Base-by-base conservation (phyloP, 2,329 filamentous ascomycete genomes). In the Fusarium kyushuense region DNA sequence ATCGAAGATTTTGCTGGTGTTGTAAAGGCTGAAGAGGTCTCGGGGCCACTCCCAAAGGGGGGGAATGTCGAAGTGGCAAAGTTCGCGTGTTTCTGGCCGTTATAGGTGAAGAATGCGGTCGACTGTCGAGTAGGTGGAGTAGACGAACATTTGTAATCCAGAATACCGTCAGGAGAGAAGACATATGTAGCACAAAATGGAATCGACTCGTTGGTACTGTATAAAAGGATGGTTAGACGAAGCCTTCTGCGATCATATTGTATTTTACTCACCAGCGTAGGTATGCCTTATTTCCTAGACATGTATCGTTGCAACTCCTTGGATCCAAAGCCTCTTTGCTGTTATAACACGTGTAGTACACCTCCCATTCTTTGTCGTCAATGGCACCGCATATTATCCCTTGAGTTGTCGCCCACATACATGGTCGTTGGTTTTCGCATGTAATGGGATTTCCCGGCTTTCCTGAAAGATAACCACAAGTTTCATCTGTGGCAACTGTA, bases 141-240 rank as follows among this genome's bases (percentile, higher is more conserved):
- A 8, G 38, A 21, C 17, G 16, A 47, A 52, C 58, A 62, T 52
- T 46, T 52, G 29, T 27, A 62, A 23, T 62, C 58, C 17, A 8
- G 6, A 2, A 62, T 46, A 12, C 21, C 33, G 9, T 42, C 32
- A 17, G 32, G 32, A 25, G 53, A 40, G 6, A 25, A 62, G 19
- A 38, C 23, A 47, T 62, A 62, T 4, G 58, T 62, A 11, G 27
- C 41, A 7, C 58, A 62, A n/a, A 57, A 53, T 19, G 58, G 38
- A 38, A 41, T 46, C 7, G 45, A 51, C 3, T 21, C 27, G 9
- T 48, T 33, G 16, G 58, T 54, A 17, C 51, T 54, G 14, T 14
- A 35, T 16, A n/a, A 2, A 2, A 14, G 17, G 14, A 17, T 8
- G 2, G 14, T 33, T 16, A 33, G 14, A 8, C 4, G 17, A 7